A percentile compares a stretch with the other conserved stretches of the same genome.
These are phyloP conservation scores for Litchi chinensis DNA, from an alignment of 345 rosid genomes.

Conservation along the genomic window DNA sequence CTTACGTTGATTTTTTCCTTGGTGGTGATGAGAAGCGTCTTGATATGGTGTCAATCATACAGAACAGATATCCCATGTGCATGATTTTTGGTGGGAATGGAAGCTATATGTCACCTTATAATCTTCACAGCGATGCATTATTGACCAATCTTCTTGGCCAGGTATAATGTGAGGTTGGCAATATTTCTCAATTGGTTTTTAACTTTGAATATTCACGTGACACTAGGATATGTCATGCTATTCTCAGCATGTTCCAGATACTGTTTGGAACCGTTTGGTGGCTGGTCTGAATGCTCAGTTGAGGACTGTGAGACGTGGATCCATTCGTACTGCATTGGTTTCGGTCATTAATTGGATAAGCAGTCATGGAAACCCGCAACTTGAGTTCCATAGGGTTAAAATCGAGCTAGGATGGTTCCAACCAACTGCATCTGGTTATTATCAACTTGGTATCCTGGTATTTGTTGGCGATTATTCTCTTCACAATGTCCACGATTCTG, in stretches of 20 bases:
- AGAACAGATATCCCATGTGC: constrained; percentile 95
- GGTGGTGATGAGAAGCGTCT: constrained; percentile 98
- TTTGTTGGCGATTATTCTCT: constrained; percentile 61
- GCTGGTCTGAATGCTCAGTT: constrained; percentile 95
- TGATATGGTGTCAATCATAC: constrained; percentile 85
- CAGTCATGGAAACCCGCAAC: constrained; percentile 91
- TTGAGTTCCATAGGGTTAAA: constrained; percentile 87
- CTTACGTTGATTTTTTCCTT: constrained; percentile 89
- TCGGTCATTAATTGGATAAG: constrained; percentile 84
- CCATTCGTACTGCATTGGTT: constrained; percentile 72
- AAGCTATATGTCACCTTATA: constrained; percentile 96
- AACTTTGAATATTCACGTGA: constrained; percentile 14
- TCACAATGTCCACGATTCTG: constrained; percentile 40
- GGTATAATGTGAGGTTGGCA: constrained; percentile 45
- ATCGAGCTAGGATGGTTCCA: constrained; percentile 97
- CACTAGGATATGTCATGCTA: constrained; percentile 12
- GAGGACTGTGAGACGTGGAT: constrained; percentile 92
- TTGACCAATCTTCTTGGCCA: constrained; percentile 93
- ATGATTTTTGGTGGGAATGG: constrained; percentile 96
- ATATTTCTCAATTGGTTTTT: background rate
- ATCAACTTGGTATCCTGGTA: constrained; percentile 92
- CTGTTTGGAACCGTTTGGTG: constrained; percentile 93
- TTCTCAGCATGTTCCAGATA: constrained; percentile 81
- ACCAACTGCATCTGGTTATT: constrained; percentile 96
- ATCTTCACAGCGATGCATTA: constrained; percentile 74